Evolutionary conservation across 2,329 filamentous ascomycete species (phyloP), one percentile per base, ranked within the genome.

Genomic region (Alternaria metachromatica): DNA sequence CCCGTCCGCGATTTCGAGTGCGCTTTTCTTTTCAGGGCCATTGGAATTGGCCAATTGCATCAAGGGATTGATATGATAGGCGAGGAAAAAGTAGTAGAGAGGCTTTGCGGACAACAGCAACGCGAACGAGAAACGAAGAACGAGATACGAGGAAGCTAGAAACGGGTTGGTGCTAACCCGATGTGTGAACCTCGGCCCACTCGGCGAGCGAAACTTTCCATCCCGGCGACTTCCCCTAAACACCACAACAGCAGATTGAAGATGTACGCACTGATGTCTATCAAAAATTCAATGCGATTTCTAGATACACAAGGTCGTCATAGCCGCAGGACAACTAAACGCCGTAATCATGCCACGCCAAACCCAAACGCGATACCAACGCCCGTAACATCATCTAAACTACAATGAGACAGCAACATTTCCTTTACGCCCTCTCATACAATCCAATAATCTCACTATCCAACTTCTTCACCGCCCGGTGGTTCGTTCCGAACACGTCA

Each of bases 1-100:
- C 69, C 69, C 5, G 26, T 56, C 15, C 69, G 66, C 26, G 69
- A 72, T 57, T 71, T 72, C 8, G 64, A 58, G 48, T 72, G 69
- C 13, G 67, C 64, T 33, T 55, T 48, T 45, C 68, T 64, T 20
- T 62, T 70, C 51, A 60, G 45, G 13, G 15, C 45, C 37, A 45
- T 61, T 26, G 51, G 4, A 8, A 33, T 9, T n/a, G 28, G 8
- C 49, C 49, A 51, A 51, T 33, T 51, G 28, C 49, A 37, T n/a
- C 15, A 20, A 21, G 15, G 1, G 11, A 8, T 51, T 37, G 28
- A 28, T 21, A 23, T 12, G 6, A 21, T 51, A 30, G 21, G 18
- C 15, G 33, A 51, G 28, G 20, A 51, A 23, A n/a, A 15, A 6
- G 37, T 41, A 23, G 49, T 37, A 30, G 8, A 23, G 21, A 20